Evolutionary conservation across 495 filamentous ascomycete species (phyloP).

Genomic region (Penicillium mononematosum): DNA sequence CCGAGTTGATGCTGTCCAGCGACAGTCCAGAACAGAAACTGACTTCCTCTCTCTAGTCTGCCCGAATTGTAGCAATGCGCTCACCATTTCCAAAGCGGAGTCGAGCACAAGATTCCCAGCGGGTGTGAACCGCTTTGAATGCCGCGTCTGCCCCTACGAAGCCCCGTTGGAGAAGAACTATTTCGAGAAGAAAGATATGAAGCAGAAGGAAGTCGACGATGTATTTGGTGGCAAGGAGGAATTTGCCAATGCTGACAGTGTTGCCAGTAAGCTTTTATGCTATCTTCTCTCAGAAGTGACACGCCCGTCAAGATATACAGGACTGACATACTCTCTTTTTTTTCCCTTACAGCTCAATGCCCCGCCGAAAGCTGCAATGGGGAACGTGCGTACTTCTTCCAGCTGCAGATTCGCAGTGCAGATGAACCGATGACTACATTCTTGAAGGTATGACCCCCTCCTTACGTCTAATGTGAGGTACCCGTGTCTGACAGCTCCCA

Average conservation of each 20-base stretch:
- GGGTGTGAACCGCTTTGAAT: conserved; percentile 77
- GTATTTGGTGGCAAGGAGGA: conserved; percentile 83
- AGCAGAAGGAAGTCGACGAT: conserved; percentile 83
- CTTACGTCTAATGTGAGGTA: conserved; percentile 23
- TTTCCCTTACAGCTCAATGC: conserved; percentile 62
- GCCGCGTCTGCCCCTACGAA: conserved; percentile 90
- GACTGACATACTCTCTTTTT: background rate
- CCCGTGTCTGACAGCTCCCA: conserved; percentile 34
- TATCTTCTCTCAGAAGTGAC: conserved; percentile 8
- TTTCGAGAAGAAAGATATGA: conserved; percentile 70
- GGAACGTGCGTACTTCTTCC: conserved; percentile 83
- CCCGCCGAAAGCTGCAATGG: conserved; percentile 71
- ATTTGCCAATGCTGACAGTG: conserved; percentile 88
- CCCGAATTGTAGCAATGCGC: conserved; percentile 85
- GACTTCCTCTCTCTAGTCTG: conserved; percentile 62
- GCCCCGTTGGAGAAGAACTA: conserved; percentile 68
- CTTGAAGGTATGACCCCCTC: conserved; percentile 64
- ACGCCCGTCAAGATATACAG: background rate
- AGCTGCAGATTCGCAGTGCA: conserved; percentile 95
- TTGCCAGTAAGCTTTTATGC: conserved; percentile 49
- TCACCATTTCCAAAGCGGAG: conserved; percentile 65
- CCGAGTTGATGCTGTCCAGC: background rate
- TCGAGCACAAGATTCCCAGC: conserved; percentile 43
- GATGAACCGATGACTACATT: conserved; percentile 99
- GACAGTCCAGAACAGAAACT: conserved; percentile 16